phyloP scores from a whole-genome alignment of 768 basidiomycete species.

The Hygrocybe punicea region DNA sequence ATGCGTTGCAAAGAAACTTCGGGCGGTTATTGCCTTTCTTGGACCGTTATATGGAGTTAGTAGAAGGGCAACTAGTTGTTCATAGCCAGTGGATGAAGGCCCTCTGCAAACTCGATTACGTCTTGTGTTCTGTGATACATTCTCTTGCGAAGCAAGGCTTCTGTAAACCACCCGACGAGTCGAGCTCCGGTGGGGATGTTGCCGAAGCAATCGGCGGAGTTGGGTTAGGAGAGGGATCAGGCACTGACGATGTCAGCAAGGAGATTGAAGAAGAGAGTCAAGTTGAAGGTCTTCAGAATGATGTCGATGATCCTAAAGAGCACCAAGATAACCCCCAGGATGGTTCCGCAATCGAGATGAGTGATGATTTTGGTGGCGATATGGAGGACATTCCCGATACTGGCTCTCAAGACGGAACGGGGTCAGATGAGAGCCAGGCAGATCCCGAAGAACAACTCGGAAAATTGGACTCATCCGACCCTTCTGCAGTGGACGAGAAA shows the following conservation, averaged over 20 bases:
- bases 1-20: constrained; percentile 34
- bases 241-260: constrained; percentile 84
- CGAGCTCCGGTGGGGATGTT: constrained; percentile 46
- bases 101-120: constrained; percentile 79
- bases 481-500: constrained; percentile 88
- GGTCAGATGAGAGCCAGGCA: constrained; percentile 51
- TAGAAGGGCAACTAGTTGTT: constrained; percentile 51
- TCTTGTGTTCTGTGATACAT: constrained; percentile 69
- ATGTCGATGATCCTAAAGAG: constrained; percentile 48
- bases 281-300: constrained; percentile 85
- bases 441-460: constrained; percentile 83
- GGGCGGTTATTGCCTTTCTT: constrained; percentile 73
- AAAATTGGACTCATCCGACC: constrained; percentile 78
- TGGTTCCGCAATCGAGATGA: constrained; percentile 86
- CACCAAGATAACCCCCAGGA: constrained; percentile 50
- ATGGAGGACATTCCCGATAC: constrained; percentile 79
- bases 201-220: constrained; percentile 63
- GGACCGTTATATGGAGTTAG: constrained; percentile 54
- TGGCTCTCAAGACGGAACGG: constrained; percentile 48
- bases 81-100: constrained; percentile 68
- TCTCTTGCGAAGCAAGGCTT: constrained; percentile 84
- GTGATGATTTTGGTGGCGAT: constrained; percentile 81
- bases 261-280: constrained; percentile 96
- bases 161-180: constrained; percentile 78
- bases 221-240: constrained; percentile 85